Evolutionary conservation across 208 protist species (phyloP), one percentile per base, ranked within the genome.

Genomic region (Acanthamoeba sp.): DNA sequence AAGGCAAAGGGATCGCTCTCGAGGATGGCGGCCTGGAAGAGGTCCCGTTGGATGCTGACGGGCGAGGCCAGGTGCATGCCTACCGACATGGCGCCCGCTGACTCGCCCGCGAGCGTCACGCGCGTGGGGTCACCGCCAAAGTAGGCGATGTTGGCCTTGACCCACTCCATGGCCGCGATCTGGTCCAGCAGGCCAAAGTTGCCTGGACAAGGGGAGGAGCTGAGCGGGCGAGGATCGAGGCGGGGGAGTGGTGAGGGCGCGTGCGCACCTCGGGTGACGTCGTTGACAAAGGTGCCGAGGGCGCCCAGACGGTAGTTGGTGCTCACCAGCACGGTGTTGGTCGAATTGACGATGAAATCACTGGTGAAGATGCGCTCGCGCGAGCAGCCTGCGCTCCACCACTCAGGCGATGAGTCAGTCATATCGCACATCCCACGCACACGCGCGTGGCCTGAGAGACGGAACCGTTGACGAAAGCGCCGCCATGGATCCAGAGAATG

Each of bases 31-130:
- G 22, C 80, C 32, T 89, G 80, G 80, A 89, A 89, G 32, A 89
- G 80, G 34, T 66, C 22, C 27, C 66, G n/a, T 20, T 76, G n/a
- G n/a, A 89, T 66, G 80, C 52, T 69, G 24, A 89, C 48, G 9
- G 80, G 80, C 52, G 94, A 95, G n/a, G 62, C 85, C 14, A 89
- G 55, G 80, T 94, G 92, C 27, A 69, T 27, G 12, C n/a, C 45
- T 9, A 94, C 52, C 2, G 78, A 78, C 48, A 89, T 87, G 32
- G 92, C 92, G 20, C 92, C 92, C 16, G 92, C 92, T n/a, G 92
- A 94, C 76, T 94, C 50, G 52, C 92, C 92, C n/a, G 52, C 42
- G 42, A 94, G 71, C 22, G 91, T 94, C 16, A 94, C 59, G 18
- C 45, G 69, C 2, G 16, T 32, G 7, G 91, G 48, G 50, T 87